These are phyloP conservation scores for Fistulifera solaris DNA, from an alignment of 108 stramenopile genomes.

Conservation along the genomic window DNA sequence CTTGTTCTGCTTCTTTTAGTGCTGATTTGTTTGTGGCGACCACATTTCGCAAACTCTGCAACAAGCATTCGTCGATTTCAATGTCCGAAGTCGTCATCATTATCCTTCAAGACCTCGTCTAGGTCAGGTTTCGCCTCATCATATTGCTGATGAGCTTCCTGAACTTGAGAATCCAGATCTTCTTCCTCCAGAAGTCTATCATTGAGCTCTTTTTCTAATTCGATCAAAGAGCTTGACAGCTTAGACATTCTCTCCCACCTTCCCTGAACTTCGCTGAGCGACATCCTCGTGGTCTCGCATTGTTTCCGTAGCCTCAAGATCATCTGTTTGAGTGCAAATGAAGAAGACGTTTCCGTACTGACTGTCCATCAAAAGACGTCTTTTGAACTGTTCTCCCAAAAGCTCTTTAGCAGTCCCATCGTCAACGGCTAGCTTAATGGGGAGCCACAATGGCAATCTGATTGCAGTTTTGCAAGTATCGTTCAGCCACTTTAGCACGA, in stretches of 20 bases:
- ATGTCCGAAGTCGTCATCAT: constrained; percentile 9
- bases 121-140: constrained; percentile 13
- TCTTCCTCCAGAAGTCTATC: constrained; percentile 21
- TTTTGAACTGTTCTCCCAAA: constrained; percentile 37
- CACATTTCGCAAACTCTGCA: constrained; percentile 11
- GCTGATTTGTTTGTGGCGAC: background rate
- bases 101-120: constrained; percentile 10
- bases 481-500: constrained; percentile 32
- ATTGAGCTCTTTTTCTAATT: constrained; percentile 10
- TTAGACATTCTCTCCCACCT: constrained; percentile 40
- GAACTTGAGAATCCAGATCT: constrained; percentile 17
- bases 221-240: constrained; percentile 11
- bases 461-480: constrained; percentile 31
- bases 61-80: constrained; percentile 7
- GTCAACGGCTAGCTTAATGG: constrained; percentile 33
- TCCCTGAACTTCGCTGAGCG: constrained; percentile 21
- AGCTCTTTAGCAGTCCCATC: constrained; percentile 41
- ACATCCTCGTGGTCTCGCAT: constrained; percentile 43
- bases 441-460: constrained; percentile 35
- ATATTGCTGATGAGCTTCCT: constrained; percentile 16
- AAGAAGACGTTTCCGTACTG: constrained; percentile 36
- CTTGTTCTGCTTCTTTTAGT: background rate
- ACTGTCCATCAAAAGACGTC: constrained; percentile 45
- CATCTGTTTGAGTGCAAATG: constrained; percentile 45
- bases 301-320: constrained; percentile 32